Base-by-base conservation (phyloP, 2,329 filamentous ascomycete species). In the Geosmithia morbida region DNA sequence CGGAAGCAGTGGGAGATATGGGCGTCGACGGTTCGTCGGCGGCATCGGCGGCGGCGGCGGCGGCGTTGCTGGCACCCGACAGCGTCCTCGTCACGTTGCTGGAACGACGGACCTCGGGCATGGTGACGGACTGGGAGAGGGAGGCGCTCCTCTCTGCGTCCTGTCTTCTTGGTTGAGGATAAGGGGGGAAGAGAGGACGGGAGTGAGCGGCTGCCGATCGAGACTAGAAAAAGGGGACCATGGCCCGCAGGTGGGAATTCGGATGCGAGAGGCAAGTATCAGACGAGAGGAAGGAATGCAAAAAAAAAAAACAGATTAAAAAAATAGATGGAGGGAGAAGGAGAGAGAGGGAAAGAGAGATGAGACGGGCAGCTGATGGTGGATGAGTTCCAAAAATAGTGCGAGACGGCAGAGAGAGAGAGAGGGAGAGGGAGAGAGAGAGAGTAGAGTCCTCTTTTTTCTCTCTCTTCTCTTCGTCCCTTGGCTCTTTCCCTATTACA, bases 41-140 rank as follows among this genome's bases (percentile, higher is more conserved):
- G 46, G 18, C 17, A 26, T 26, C n/a, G n/a, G 18, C 13, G 13
- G 37, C 43, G 18, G 37, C 22, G 22, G 4, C 22, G 26, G 18
- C 46, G 44, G 19, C 29, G 19, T 33, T 16, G 14, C 41, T 18
- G 43, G 4, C 22, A 5, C 33, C 33, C 6, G 33, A 37, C 11
- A 16, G 11, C 33, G 33, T 37, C 33, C 11, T 11, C 6, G 37
- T 49, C 3, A 42, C 4, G 39, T 37, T 49, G 48, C 45, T 49
- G 43, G 45, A 45, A 29, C 42, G 48, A n/a, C 40, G 42, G n/a
- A 49, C 46, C 47, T 49, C 45, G n/a, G 50, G 50, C 50, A 51
- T 51, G 18, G 37, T 30, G 37, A 22, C 10, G 41, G 48, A 30
- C 7, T 7, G 29, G 42, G 22, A n/a, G n/a, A n/a, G n/a, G 26